phyloP scores from a whole-genome alignment of 2,329 filamentous ascomycete species.

The Aspergillus fumigatiaffinis region DNA sequence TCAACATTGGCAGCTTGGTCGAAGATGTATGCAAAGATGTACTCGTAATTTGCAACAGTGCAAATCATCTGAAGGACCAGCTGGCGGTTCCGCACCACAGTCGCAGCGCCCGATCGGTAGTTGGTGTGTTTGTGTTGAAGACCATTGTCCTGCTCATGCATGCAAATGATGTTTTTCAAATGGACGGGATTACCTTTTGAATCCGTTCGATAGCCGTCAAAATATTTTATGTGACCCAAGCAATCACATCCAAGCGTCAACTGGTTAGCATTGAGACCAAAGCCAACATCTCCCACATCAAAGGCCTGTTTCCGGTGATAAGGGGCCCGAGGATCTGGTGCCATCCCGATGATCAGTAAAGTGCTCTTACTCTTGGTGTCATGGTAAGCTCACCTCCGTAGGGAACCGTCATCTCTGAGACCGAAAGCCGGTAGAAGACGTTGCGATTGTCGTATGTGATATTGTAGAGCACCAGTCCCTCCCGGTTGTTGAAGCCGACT shows the following conservation, averaged over 20 bases:
- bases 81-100: constrained; percentile 60
- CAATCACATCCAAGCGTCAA: constrained; percentile 68
- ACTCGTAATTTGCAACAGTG: constrained; percentile 69
- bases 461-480: constrained; percentile 66
- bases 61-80: constrained; percentile 67
- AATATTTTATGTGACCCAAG: constrained; percentile 65
- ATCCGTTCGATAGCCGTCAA: constrained; percentile 56
- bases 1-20: constrained; percentile 65
- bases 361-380: neutral
- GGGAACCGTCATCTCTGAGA: constrained; percentile 63
- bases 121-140: constrained; percentile 71
- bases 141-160: constrained; percentile 68
- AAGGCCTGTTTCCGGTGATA: constrained; percentile 69
- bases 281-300: constrained; percentile 64
- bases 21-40: constrained; percentile 68
- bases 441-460: constrained; percentile 60
- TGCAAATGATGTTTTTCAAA: constrained; percentile 65
- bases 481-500: constrained; percentile 59
- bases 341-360: neutral
- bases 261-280: constrained; percentile 66
- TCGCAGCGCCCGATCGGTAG: constrained; percentile 62
- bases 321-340: constrained; percentile 58
- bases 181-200: constrained; percentile 56
- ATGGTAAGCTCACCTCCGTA: constrained; percentile 31
- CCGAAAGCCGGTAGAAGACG: constrained; percentile 62